A percentile compares a stretch with the other conserved stretches of the same genome.
Conservation (phyloP, 345 rosid genomes). For the Syzygium jambos region DNA sequence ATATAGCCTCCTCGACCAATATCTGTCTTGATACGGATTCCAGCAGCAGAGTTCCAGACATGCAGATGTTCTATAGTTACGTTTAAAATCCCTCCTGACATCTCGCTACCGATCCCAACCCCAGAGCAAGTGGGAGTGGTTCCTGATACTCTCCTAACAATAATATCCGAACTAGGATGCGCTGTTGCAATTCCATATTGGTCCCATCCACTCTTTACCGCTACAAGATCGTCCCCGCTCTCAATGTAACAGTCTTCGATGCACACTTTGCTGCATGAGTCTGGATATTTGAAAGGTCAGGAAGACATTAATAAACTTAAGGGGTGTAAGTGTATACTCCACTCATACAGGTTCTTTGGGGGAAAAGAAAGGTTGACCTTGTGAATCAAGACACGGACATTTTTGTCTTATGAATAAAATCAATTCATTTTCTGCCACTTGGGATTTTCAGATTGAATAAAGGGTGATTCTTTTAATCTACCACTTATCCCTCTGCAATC, state of each 20-base stretch:
- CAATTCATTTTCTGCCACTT: not conserved
- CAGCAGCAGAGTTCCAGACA: slow-evolving; percentile 90
- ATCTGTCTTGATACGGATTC: slow-evolving; percentile 86
- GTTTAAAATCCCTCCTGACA: slow-evolving; percentile 90
- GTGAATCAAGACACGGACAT: not conserved
- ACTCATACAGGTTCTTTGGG: not conserved
- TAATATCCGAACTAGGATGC: slow-evolving; percentile 80
- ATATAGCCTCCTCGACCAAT: slow-evolving; percentile 86
- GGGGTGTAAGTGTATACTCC: not conserved
- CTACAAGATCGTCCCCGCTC: slow-evolving; percentile 97
- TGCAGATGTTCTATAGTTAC: slow-evolving; percentile 59
- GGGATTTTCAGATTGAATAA: not conserved
- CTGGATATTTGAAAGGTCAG: slow-evolving; percentile 26
- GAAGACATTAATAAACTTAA: not conserved
- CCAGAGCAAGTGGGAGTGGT: slow-evolving; percentile 97
- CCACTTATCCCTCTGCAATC: not conserved
- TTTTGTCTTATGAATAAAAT: not conserved
- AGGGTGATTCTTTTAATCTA: not conserved
- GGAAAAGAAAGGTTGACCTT: not conserved
- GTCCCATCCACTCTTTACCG: slow-evolving; percentile 97
- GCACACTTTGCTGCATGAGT: slow-evolving; percentile 82
- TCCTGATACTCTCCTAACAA: slow-evolving; percentile 69
- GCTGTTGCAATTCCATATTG: slow-evolving; percentile 80
- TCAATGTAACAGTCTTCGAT: slow-evolving; percentile 90
- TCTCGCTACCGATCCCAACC: slow-evolving; percentile 92